Base-by-base conservation (phyloP, 495 filamentous ascomycete species). In the Podospora anserina region DNA sequence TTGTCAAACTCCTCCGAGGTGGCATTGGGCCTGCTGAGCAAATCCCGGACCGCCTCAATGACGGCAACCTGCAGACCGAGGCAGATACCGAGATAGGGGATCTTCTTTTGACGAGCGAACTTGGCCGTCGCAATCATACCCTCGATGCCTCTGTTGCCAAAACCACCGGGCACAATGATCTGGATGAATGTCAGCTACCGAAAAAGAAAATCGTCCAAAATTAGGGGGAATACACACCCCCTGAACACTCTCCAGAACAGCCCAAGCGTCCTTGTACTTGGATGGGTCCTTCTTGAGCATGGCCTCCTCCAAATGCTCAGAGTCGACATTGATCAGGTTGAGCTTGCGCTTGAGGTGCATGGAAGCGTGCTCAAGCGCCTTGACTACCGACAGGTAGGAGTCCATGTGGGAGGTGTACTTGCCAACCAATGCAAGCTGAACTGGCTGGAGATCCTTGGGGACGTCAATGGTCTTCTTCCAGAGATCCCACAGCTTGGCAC, bases 51-150 rank as follows among this genome's bases (percentile, higher is more conserved):
- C 68, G 86, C 92, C 74, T 98, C 94, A 69, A 97, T 91, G 18
- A 97, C 93, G 19, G 95, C 94, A 53, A 97, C 82, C 77, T 99
- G 95, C 88, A 99, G 91, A 53, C 95, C 95, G 18, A 99, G 87
- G 78, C 95, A 99, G 66, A 99, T 90, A 64, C 95, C 94, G 7
- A 98, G 85, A 80, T 90, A 97, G 26, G 94, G 94, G 4, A 83
- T 85, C 55, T 90, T 89, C 68, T 92, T 89, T 60, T 89, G 88
- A 49, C 95, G 89, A 9, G 94, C 93, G 90, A 90, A 97, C 58
- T 88, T 88, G 34, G 90, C 88, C 2, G 90, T 92, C 64, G 85
- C 80, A 69, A 97, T 90, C 94, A 97, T 99, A 62, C 95, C 95
- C 68, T 91, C 87, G 0, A 88, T 92, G 55, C 91, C 95, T 66